Evolutionary conservation across 2,329 filamentous ascomycete species (phyloP).

Genomic region (Bipolaris zeicola): DNA sequence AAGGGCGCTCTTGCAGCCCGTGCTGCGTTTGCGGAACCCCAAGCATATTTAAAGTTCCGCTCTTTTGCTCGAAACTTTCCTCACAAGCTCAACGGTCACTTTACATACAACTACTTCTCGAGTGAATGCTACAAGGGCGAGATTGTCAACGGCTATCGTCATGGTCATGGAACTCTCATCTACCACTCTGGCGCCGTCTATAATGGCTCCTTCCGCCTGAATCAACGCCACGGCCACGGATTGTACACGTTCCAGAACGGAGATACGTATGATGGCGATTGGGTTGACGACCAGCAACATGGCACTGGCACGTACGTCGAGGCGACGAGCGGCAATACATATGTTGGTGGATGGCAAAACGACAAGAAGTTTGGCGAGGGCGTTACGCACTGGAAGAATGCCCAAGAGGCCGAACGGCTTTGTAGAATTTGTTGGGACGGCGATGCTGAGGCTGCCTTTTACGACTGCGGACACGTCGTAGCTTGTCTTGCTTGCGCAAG

Average conservation of each 20-base stretch:
- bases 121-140: slow-evolving; percentile 63
- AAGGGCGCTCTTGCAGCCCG: slow-evolving; percentile 38
- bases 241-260: slow-evolving; percentile 67
- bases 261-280: slow-evolving; percentile 63
- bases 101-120: slow-evolving; percentile 60
- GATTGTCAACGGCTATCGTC: slow-evolving; percentile 53
- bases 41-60: slow-evolving; percentile 53
- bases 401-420: slow-evolving; percentile 63
- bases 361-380: slow-evolving; percentile 66
- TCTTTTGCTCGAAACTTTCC: slow-evolving; percentile 53
- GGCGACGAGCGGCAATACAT: slow-evolving; percentile 63
- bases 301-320: slow-evolving; percentile 64
- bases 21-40: slow-evolving; percentile 43
- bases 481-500: slow-evolving; percentile 65
- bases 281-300: slow-evolving; percentile 68
- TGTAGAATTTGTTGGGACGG: slow-evolving; percentile 69
- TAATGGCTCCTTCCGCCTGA: slow-evolving; percentile 59
- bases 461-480: slow-evolving; percentile 67
- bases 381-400: slow-evolving; percentile 66
- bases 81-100: slow-evolving; percentile 49
- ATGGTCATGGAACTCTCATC: slow-evolving; percentile 62
- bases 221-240: slow-evolving; percentile 61
- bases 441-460: slow-evolving; percentile 64
- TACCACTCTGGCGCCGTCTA: slow-evolving; percentile 62
- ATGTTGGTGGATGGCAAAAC: slow-evolving; percentile 64